Base-by-base conservation (phyloP, 768 basidiomycete species). In the Serendipita vermifera region DNA sequence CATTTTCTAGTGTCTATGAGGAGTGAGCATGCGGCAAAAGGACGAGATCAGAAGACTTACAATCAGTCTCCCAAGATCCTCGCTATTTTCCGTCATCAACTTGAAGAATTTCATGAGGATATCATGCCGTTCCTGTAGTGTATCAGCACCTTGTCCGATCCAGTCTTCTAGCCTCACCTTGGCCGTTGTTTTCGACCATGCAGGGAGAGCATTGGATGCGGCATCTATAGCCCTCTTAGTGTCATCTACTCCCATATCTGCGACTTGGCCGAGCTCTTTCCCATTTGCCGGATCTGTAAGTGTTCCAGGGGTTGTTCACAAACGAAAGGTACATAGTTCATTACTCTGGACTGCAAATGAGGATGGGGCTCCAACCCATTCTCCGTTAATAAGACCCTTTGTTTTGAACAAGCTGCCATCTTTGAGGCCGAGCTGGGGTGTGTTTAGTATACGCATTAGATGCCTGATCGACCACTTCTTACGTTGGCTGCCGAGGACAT, bases 1-100 rank as follows among this genome's bases (percentile, higher is more conserved):
- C 96, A 64, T 99, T 99, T 72, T 99, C 96, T 58, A 92, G 70
- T 4, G 90, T 93, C 88, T 90, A 67, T 35, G 35, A 46, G 40
- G 41, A 2, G 58, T 63, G 32, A 62, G 38, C 33, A 33, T 33
- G 26, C 58, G 36, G 48, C 36, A 35, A 32, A 4, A 36, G 3
- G 14, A 7, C 56, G 17, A 13, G 36, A 32, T 39, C 24, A 53
- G 43, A 58, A 24, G 32, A 72, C 83, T 65, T 54, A 87, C 89
- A 61, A 96, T 88, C 58, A 99, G 78, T 39, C 85, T 78, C 2
- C 81, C 80, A 33, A 99, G 73, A 66, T 99, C 96, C 33, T 96
- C 90, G 33, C 81, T 72, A 66, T 96, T 79, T 64, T 88, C 80
- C 61, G 79, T 73, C 85, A 94, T 85, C 55, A 94, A 75, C 17